phyloP scores from a whole-genome alignment of 176 grass and related monocot genomes.

The Musa troglodytarum region DNA sequence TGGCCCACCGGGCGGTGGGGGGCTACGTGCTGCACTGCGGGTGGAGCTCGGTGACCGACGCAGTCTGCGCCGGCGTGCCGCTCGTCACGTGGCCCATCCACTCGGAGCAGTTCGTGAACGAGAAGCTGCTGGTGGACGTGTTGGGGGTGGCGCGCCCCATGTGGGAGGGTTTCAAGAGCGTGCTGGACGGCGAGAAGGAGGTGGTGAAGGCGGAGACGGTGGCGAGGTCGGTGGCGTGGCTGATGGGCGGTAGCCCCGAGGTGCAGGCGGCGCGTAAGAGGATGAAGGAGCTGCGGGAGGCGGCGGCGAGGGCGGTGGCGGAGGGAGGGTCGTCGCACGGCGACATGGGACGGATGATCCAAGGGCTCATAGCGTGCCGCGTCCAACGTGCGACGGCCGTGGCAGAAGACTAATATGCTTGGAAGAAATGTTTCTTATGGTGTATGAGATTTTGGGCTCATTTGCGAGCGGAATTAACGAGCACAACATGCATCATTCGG shows the following conservation, averaged over 20 bases:
- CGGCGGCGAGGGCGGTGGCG: not conserved
- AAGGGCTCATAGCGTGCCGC: not conserved
- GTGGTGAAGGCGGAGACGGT: not conserved
- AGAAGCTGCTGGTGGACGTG: not conserved
- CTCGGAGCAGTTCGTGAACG: slow-evolving; percentile 2
- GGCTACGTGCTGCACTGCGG: not conserved
- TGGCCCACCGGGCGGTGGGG: not conserved
- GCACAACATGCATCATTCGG: too few relatives aligned
- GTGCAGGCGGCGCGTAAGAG: not conserved
- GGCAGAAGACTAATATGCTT: too few relatives aligned
- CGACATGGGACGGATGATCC: not conserved
- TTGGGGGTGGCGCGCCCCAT: not conserved
- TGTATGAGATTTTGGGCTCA: too few relatives aligned
- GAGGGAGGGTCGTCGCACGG: slow-evolving; percentile 4
- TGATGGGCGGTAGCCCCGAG: not conserved
- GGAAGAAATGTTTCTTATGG: too few relatives aligned
- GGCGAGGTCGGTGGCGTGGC: not conserved
- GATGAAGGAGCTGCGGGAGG: not conserved
- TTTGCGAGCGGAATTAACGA: too few relatives aligned
- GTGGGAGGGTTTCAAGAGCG: not conserved
- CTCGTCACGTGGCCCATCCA: not conserved
- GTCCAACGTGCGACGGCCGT: not conserved
- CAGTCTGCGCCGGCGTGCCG: not conserved
- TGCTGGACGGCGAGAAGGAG: not conserved
- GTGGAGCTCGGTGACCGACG: not conserved